Evolutionary conservation across 352 stramenopile species (phyloP).

Genomic region (Pythium oligandrum): DNA sequence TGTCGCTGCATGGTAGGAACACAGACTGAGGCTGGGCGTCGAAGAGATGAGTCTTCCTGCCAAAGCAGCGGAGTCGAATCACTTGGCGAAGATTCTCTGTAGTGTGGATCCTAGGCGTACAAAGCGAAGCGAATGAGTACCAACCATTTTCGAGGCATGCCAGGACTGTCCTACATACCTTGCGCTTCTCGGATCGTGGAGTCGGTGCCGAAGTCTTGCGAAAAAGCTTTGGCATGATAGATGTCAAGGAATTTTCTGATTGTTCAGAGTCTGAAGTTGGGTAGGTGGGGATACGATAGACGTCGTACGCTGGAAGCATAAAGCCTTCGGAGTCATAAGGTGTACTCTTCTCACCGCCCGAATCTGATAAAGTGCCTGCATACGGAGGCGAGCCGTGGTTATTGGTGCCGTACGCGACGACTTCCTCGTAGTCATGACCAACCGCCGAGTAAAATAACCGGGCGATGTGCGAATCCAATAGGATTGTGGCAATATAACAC

Average conservation of each 20-base stretch:
- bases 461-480: slow-evolving; percentile 47
- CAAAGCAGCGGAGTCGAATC: slow-evolving; percentile 53
- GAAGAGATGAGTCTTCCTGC: slow-evolving; percentile 42
- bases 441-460: slow-evolving; percentile 12
- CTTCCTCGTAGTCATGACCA: slow-evolving; percentile 18
- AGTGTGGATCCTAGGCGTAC: slow-evolving; percentile 4
- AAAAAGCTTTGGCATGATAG: slow-evolving; percentile 27
- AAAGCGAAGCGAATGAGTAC: not conserved
- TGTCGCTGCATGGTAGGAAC: slow-evolving; percentile 38
- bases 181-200: slow-evolving; percentile 26
- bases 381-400: not conserved
- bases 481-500: slow-evolving; percentile 49
- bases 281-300: slow-evolving; percentile 27
- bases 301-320: slow-evolving; percentile 26
- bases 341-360: slow-evolving; percentile 19
- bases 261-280: slow-evolving; percentile 43
- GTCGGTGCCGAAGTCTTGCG: slow-evolving; percentile 60
- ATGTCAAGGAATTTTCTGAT: slow-evolving; percentile 43
- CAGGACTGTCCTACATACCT: slow-evolving; percentile 2
- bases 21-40: slow-evolving; percentile 55
- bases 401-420: slow-evolving; percentile 26
- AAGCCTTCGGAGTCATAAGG: slow-evolving; percentile 16
- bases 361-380: slow-evolving; percentile 1
- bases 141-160: no score
- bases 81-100: slow-evolving; percentile 13